A percentile compares a stretch with the other conserved stretches of the same genome.
phyloP scores from a whole-genome alignment of 441 rosid species.

The Hura crepitans region DNA sequence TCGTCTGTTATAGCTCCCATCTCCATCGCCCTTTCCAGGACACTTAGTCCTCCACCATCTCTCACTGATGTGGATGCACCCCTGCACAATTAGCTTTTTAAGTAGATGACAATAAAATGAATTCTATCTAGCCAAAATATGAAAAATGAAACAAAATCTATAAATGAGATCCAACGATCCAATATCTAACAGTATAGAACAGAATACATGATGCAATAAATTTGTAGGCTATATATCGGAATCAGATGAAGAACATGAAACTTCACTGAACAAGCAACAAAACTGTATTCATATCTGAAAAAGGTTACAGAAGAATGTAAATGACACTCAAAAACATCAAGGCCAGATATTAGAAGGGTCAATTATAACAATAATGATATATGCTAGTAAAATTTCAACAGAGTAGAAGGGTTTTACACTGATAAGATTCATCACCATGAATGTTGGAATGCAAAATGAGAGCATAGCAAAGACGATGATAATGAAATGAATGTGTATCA shows the following conservation, averaged over 20 bases:
- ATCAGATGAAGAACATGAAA: background rate
- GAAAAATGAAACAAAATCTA: background rate
- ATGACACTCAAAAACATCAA: no score
- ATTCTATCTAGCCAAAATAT: background rate
- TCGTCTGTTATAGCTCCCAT: constrained; percentile 88
- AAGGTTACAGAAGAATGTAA: background rate
- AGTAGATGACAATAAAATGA: background rate
- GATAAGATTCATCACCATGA: background rate
- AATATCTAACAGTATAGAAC: background rate
- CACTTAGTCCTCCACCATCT: constrained; percentile 69
- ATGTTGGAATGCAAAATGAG: background rate
- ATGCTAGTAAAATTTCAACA: background rate
- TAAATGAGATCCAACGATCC: background rate
- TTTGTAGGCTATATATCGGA: background rate
- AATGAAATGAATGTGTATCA: no score
- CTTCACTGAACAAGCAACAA: background rate
- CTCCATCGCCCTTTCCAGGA: constrained; percentile 86
- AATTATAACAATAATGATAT: background rate
- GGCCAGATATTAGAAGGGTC: no score
- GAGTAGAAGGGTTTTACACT: background rate
- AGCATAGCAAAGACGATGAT: no score
- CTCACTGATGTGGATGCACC: constrained; percentile 67
- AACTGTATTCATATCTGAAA: no score
- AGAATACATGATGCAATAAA: background rate
- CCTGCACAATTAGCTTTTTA: constrained; percentile 36